These are phyloP conservation scores for Cercospora brassicicola DNA, from an alignment of 2,329 filamentous ascomycete genomes.

Conservation along the genomic window DNA sequence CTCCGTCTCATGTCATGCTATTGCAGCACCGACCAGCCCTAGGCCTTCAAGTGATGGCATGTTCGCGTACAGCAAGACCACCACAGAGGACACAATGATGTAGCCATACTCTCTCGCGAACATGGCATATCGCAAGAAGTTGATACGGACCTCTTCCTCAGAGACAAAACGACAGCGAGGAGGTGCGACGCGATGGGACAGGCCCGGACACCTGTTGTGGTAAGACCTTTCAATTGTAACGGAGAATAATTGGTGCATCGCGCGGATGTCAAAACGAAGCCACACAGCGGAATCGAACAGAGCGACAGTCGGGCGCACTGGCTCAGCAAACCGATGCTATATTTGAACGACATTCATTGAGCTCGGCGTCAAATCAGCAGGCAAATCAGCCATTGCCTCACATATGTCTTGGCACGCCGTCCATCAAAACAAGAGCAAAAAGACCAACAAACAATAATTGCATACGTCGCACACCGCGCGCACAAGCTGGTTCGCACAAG, in stretches of 20 bases:
- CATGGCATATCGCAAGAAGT: not conserved
- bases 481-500: not conserved
- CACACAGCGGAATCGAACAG: not conserved
- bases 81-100: not conserved
- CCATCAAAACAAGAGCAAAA: not conserved
- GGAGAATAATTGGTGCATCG: not conserved
- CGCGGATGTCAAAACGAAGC: not conserved
- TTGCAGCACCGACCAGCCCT: not conserved
- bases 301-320: not conserved
- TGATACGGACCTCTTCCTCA: not conserved
- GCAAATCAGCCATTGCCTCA: not conserved
- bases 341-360: not conserved
- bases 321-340: not conserved
- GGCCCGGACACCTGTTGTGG: not conserved
- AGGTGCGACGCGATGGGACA: not conserved
- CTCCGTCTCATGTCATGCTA: not conserved
- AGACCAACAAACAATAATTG: not conserved
- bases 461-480: not conserved
- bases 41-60: not conserved
- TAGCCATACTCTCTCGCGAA: not conserved
- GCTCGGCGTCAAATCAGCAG: not conserved
- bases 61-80: not conserved
- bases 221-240: not conserved
- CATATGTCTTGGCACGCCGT: not conserved
- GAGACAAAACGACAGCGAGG: not conserved